phyloP scores from a whole-genome alignment of 1,139 yeast species.

The Diutina pseudorugosa region DNA sequence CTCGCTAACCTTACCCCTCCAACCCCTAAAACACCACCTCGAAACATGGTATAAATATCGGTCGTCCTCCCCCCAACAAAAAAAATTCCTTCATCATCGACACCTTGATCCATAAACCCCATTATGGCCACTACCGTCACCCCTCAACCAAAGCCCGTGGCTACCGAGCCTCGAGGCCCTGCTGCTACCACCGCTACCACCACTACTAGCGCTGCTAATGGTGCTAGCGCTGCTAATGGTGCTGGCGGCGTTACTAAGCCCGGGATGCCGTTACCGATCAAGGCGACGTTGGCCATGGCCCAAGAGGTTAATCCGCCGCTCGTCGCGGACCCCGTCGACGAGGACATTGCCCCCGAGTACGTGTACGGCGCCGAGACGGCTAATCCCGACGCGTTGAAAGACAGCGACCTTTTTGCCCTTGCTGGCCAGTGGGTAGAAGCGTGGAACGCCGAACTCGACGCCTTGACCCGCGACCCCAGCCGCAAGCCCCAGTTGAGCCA shows the following conservation, averaged over 20 bases:
- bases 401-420: constrained; percentile 12
- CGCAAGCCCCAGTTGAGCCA: constrained; percentile 8
- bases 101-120: background rate
- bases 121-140: background rate
- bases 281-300: constrained; percentile 10
- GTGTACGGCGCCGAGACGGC: constrained; percentile 16
- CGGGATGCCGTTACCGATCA: constrained; percentile 7
- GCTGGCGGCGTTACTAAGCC: background rate
- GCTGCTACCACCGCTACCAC: background rate
- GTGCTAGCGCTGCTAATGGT: too few species aligned
- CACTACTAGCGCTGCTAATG: too few species aligned
- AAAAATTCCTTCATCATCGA: background rate
- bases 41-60: background rate
- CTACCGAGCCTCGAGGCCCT: background rate
- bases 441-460: constrained; percentile 13
- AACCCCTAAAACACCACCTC: background rate
- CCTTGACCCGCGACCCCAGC: constrained; percentile 5
- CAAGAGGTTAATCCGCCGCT: constrained; percentile 15
- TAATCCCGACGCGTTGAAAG: constrained; percentile 13
- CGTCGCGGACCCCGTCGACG: constrained; percentile 12
- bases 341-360: constrained; percentile 16
- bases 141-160: background rate
- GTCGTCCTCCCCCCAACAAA: background rate
- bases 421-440: constrained; percentile 16
- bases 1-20: too few species aligned